Evolutionary conservation across 23 red algal species (phyloP), one percentile per base, ranked within the genome.

Genomic region (Agarophyton chilense): DNA sequence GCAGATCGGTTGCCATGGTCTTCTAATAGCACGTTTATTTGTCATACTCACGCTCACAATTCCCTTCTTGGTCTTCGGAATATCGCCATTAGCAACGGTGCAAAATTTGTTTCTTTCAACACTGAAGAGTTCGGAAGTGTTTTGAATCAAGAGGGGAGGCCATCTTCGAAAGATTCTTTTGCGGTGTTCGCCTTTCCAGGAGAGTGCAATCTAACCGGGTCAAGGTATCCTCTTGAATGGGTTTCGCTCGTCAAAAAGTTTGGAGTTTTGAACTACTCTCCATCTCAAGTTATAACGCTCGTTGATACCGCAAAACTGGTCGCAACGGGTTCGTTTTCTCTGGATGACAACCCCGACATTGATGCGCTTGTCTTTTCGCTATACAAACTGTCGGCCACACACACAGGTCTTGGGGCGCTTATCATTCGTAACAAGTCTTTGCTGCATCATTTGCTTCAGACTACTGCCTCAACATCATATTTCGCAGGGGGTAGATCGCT

Each of bases 201-300:
- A 28, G 74, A 84, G 39, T 94, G 82, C 70, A 94, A 94, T 52
- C 82, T 94, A 16, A 94, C 82, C 9, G 91, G 91, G 10, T 58
- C 83, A 43, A 72, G 41, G 33, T 88, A 78, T 40, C 91, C 91
- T 29, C 21, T 94, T 22, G 19, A 39, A 52, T 81, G 79, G 82
- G 60, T 65, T 6, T 24, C 80, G 4, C 41, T 54, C 0, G 82
- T 73, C 5, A 79, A 85, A 41, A 61, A 54, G 58, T 71, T 40
- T 38, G 84, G 84, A 49, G 24, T 86, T 22, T 24, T 45, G 44
- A 44, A n/a, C 13, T 71, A 86, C 45, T 2, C 82, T 0, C 62
- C 62, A 13, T 46, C 39, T 1, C 60, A 36, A 45, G 35, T 65
- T 0, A 89, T 89, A 39, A 89, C 84, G 3, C 5, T 89, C 11